Evolutionary conservation across 2,329 filamentous ascomycete species (phyloP), one percentile per base, ranked within the genome.

Genomic region (Pseudocercospora macadamiae): DNA sequence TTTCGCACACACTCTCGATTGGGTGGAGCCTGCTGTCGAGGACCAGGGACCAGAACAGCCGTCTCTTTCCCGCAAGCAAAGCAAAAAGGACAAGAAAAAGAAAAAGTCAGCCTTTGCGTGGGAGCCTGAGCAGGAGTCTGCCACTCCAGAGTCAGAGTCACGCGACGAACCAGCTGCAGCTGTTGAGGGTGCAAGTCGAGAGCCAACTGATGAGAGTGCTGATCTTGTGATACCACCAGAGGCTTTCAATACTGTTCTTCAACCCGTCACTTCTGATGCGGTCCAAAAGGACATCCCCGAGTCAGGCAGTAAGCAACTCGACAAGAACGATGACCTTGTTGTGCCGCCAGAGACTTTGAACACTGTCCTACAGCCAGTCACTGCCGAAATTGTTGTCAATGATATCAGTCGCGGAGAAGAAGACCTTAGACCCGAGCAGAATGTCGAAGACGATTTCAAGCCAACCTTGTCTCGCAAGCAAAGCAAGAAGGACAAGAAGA

Each of bases 61-160:
- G 14, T 14, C 55, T 7, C 37, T 42, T 6, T 61, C 63, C 25
- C 57, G 36, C 54, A 73, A 73, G 59, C 64, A 70, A 59, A 69
- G 71, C 51, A 76, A 77, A 66, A 77, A 77, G 49, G 72, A 75
- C 30, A 76, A 76, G 63, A 76, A 76, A 45, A 77, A 77, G 62
- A 70, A 68, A 28, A 63, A 62, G 53, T 59, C 48, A 21, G 25
- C 48, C 16, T 48, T 42, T 14, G 32, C 36, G 3, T 53, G 48
- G 58, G 59, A 59, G 21, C 37, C 45, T 45, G 51, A 59, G 49
- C 37, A 55, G 10, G 49, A 32, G 18, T 39, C 54, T 28, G 51
- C 32, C 26, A 36, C 42, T 14, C 44, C 54, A 19, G 54, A 42
- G 36, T 36, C 44, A 45, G 12, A 16, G 3, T 28, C 37, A 4